Percentiles rank a stretch among this genome's conserved stretches.
Evolutionary conservation across 345 rosid species (phyloP).

Genomic region (Carallia pectinifolia): DNA sequence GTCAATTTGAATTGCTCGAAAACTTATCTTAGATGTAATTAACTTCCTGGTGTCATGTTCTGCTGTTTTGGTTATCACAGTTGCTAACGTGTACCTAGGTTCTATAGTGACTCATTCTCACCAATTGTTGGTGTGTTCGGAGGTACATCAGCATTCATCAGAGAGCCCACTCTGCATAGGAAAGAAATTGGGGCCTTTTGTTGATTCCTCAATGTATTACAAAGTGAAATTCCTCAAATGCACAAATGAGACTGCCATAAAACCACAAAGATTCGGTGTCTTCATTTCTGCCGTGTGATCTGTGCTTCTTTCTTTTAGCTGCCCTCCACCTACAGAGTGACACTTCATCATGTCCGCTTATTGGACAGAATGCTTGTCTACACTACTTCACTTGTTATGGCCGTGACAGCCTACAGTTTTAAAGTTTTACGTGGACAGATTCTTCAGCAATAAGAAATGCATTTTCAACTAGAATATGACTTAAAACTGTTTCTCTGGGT

Average conservation of each 20-base stretch:
- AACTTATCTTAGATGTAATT: neutral
- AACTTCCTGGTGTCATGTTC: neutral
- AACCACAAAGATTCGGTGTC: neutral
- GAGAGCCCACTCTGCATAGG: neutral
- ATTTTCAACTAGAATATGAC: no score
- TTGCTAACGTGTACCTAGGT: neutral
- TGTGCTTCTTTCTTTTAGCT: neutral
- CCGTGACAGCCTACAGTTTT: neutral
- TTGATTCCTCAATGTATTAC: neutral
- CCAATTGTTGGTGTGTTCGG: constrained; percentile 1
- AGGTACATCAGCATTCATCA: no score
- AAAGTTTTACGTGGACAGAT: no score
- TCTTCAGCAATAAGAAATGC: no score
- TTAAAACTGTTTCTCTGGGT: no score
- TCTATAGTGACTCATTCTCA: neutral
- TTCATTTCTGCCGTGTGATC: neutral
- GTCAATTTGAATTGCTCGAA: neutral
- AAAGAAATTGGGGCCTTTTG: neutral
- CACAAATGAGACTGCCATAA: neutral
- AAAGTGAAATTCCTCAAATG: no score
- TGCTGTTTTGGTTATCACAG: neutral
- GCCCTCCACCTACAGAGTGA: neutral
- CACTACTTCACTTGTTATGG: neutral
- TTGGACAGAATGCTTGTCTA: neutral
- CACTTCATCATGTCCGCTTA: neutral